Evolutionary conservation across 441 rosid genomes (phyloP).

Genomic region (Cnidoscolus chayamansa): DNA sequence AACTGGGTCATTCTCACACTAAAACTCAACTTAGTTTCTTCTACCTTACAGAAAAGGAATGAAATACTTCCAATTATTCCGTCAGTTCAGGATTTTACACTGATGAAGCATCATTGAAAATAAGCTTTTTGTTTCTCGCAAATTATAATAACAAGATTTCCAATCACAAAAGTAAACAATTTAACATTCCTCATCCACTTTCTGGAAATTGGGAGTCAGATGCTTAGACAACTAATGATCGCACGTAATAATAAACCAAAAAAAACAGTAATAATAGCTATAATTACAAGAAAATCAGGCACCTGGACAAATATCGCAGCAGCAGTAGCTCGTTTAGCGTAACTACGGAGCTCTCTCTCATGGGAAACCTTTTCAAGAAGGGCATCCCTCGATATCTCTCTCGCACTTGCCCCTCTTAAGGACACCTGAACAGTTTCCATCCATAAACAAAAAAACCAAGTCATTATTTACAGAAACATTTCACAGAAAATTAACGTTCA

Average conservation of each 20-base stretch:
- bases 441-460: no score
- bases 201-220: neutral
- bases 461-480: neutral
- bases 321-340: constrained; percentile 67
- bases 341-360: constrained; percentile 78
- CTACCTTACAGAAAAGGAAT: neutral
- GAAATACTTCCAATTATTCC: neutral
- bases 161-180: constrained; percentile 5
- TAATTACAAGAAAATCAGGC: neutral
- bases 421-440: constrained; percentile 54
- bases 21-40: neutral
- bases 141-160: neutral
- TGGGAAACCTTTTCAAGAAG: constrained; percentile 82
- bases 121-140: neutral
- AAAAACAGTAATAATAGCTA: neutral
- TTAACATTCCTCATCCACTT: neutral
- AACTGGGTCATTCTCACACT: constrained; percentile 6
- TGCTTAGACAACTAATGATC: neutral
- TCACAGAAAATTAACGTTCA: neutral
- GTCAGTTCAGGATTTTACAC: neutral
- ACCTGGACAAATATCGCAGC: constrained; percentile 62
- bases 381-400: constrained; percentile 88
- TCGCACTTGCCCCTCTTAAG: constrained; percentile 86
- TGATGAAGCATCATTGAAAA: constrained; percentile 10
- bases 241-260: neutral